Conservation (phyloP, 2,329 filamentous ascomycete genomes). For the Aspergillus caelatus region DNA sequence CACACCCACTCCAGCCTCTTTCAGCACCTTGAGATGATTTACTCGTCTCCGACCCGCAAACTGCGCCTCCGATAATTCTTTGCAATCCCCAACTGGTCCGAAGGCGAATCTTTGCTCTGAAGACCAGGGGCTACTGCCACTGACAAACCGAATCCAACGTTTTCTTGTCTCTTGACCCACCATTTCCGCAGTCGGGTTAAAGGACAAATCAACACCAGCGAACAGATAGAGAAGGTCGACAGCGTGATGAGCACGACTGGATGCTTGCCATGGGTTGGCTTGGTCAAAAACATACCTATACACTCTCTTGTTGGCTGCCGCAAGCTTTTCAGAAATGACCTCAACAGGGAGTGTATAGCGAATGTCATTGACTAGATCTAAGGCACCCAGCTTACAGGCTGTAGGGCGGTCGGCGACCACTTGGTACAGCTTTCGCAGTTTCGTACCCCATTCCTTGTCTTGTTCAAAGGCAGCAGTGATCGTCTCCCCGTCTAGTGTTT, state of each 20-base stretch:
- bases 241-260: slow-evolving; percentile 51
- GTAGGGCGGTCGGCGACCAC: slow-evolving; percentile 44
- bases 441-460: slow-evolving; percentile 30
- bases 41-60: slow-evolving; percentile 38
- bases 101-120: slow-evolving; percentile 37
- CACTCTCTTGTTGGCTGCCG: slow-evolving; percentile 28
- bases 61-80: slow-evolving; percentile 35
- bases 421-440: slow-evolving; percentile 45
- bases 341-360: slow-evolving; percentile 37
- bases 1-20: slow-evolving; percentile 30
- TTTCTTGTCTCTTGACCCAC: slow-evolving; percentile 43
- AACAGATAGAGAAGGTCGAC: slow-evolving; percentile 53
- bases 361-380: slow-evolving; percentile 39
- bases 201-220: slow-evolving; percentile 42
- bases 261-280: slow-evolving; percentile 52
- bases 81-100: slow-evolving; percentile 43
- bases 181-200: slow-evolving; percentile 35
- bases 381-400: slow-evolving; percentile 44
- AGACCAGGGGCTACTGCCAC: slow-evolving; percentile 42
- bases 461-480: slow-evolving; percentile 41
- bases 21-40: slow-evolving; percentile 33
- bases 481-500: slow-evolving; percentile 34
- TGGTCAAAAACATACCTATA: slow-evolving; percentile 51
- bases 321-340: slow-evolving; percentile 30
- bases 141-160: slow-evolving; percentile 46